A percentile compares a stretch with the other conserved stretches of the same genome.
phyloP scores from a whole-genome alignment of 768 basidiomycete species.

The Kondoa subrosea region DNA sequence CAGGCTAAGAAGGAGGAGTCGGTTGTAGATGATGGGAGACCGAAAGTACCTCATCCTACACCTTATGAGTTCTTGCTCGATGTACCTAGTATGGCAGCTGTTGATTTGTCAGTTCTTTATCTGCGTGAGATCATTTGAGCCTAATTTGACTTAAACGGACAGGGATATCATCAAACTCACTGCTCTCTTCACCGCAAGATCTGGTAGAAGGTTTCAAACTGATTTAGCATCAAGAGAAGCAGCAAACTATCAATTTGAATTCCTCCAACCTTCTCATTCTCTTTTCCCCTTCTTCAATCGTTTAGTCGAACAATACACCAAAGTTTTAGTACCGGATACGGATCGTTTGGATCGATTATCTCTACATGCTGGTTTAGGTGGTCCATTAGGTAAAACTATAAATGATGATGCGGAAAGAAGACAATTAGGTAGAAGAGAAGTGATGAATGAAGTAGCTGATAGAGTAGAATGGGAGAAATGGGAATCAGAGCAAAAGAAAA shows the following conservation, averaged over 20 bases:
- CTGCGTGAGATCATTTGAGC: conserved; percentile 1
- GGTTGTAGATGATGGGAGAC: conserved; percentile 45
- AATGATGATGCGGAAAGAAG: conserved; percentile 5
- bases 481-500: conserved; percentile 64
- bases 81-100: conserved; percentile 65
- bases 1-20: conserved; percentile 4
- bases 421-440: conserved; percentile 44
- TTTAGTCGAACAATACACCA: conserved; percentile 88
- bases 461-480: conserved; percentile 79
- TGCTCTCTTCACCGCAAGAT: conserved; percentile 82
- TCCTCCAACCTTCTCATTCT: conserved; percentile 85
- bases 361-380: conserved; percentile 46
- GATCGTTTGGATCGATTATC: conserved; percentile 56
- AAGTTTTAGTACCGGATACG: conserved; percentile 65
- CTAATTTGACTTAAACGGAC: conserved; percentile 3
- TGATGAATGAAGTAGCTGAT: conserved; percentile 54
- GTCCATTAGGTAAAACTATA: conserved; percentile 25
- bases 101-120: conserved; percentile 58
- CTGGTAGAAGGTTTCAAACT: conserved; percentile 70
- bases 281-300: conserved; percentile 94
- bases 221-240: conserved; percentile 74
- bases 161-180: conserved; percentile 94
- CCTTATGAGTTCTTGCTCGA: conserved; percentile 56
- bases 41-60: conserved; percentile 43
- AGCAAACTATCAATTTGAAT: conserved; percentile 94